Conservation (phyloP, 73 alveolate species). For the Tetrahymena elliotti region DNA sequence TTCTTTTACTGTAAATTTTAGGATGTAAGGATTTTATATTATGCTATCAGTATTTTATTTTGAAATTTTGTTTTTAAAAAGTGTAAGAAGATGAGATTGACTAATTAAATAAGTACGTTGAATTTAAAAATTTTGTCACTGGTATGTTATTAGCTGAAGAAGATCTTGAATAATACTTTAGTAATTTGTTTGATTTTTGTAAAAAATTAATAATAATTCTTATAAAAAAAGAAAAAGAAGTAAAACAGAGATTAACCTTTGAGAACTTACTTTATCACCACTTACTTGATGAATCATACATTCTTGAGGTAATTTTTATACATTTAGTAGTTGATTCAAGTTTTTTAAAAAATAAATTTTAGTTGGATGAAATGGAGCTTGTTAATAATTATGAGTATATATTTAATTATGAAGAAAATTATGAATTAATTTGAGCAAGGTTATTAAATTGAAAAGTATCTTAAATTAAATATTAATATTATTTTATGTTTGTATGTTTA, state of each 20-base stretch:
- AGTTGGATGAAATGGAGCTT: not conserved
- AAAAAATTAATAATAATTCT: not conserved
- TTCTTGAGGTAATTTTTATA: not conserved
- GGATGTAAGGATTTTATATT: not conserved
- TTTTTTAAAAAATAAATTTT: not conserved
- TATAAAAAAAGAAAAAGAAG: not conserved
- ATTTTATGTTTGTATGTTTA: too few species aligned
- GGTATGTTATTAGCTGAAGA: not conserved
- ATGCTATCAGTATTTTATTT: not conserved
- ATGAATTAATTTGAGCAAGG: not conserved
- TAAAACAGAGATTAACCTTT: not conserved
- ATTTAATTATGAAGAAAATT: not conserved
- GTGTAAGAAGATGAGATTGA: not conserved
- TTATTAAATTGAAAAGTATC: too few species aligned
- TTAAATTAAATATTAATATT: too few species aligned
- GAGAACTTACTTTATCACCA: not conserved
- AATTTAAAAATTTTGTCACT: not conserved
- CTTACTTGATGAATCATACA: not conserved
- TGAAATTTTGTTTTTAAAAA: not conserved
- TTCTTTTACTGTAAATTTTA: not conserved
- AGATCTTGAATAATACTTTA: not conserved
- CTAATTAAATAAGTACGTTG: not conserved
- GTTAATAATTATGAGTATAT: not conserved
- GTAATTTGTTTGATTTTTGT: not conserved
- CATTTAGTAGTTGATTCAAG: not conserved